Evolutionary conservation across 176 grass and related monocot species (phyloP), one percentile per base, ranked within the genome.

Genomic region (Raddia distichophylla): DNA sequence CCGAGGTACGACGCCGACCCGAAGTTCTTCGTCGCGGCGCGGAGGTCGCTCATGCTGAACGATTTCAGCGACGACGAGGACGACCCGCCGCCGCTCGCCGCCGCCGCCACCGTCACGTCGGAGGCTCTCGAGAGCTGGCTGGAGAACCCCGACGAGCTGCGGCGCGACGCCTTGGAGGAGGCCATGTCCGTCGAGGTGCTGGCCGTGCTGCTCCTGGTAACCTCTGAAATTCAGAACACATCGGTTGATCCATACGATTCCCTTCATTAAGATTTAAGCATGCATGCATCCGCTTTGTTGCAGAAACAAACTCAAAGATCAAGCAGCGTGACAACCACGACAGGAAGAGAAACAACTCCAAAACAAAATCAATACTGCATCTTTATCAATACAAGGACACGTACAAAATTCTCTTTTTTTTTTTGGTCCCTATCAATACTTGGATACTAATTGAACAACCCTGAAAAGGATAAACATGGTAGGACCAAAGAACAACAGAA

Each of bases 21-120:
- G 46, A 97, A 97, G 77, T 97, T 97, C 73, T 82, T 92, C 53
- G 94, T 94, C 16, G 94, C 87, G 11, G 73, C 79, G 14, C 87
- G 91, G 61, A 94, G 83, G 19, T 97, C 92, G 40, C 45, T 77
- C 90, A 91, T 77, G 69, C 83, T 97, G 80, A 94, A 97, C 0
- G 87, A 76, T 80, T 97, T 94, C 40, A 94, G 64, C 27, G 27
- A 27, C 27, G 27, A 27, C 27, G 27, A 72, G 1, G 57, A 16
- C 50, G 19, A 9, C 35, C 80, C 67, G 17, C 57, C 60, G 49
- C 64, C 22, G 27, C 27, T 27, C 27, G 27, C 27, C 27, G 27
- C 27, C 27, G 27, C 27, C 61, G 60, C 81, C 60, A 45, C 0
- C 6, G 22, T 10, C 44, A 1, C 69, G 22, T 65, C 73, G 32